Percentiles rank a stretch among this genome's conserved stretches.
Evolutionary conservation across 208 protist species (phyloP).

Genomic region (Leishmania aethiopica): DNA sequence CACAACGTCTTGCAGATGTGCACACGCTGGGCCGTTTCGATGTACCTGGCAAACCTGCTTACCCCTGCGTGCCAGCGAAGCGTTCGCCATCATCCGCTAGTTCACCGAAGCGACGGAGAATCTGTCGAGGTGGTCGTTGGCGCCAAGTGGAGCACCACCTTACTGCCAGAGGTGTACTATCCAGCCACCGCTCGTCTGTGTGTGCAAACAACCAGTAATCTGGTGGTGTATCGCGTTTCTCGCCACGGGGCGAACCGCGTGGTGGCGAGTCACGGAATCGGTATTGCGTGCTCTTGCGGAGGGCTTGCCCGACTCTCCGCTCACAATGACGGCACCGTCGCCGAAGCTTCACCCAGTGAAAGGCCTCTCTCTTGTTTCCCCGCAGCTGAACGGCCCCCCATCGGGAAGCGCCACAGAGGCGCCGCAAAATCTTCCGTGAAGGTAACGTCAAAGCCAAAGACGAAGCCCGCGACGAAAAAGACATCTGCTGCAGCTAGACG

Average conservation of each 20-base stretch:
- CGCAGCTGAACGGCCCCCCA: neutral
- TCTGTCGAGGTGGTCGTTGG: slow-evolving; percentile 45
- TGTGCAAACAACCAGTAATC: slow-evolving; percentile 60
- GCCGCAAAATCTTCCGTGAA: neutral
- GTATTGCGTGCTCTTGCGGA: slow-evolving; percentile 31
- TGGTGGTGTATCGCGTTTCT: slow-evolving; percentile 77
- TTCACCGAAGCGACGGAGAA: slow-evolving; percentile 26
- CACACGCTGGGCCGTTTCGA: slow-evolving; percentile 57
- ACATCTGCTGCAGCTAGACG: neutral
- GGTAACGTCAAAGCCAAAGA: neutral
- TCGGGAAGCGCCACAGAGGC: neutral
- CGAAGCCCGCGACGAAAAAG: neutral
- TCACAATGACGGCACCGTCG: neutral
- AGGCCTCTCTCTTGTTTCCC: neutral
- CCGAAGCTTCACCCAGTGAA: neutral
- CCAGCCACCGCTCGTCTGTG: slow-evolving; percentile 65
- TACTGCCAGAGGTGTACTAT: slow-evolving; percentile 64
- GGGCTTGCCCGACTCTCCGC: neutral
- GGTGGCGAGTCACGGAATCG: slow-evolving; percentile 44
- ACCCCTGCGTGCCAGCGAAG: slow-evolving; percentile 34
- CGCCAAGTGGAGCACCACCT: slow-evolving; percentile 61
- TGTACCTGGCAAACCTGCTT: slow-evolving; percentile 51
- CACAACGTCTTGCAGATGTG: slow-evolving; percentile 85
- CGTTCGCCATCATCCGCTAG: slow-evolving; percentile 39
- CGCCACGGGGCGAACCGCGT: slow-evolving; percentile 32